Conservation (phyloP, 176 grass and related monocot species). For the Carex pumila region DNA sequence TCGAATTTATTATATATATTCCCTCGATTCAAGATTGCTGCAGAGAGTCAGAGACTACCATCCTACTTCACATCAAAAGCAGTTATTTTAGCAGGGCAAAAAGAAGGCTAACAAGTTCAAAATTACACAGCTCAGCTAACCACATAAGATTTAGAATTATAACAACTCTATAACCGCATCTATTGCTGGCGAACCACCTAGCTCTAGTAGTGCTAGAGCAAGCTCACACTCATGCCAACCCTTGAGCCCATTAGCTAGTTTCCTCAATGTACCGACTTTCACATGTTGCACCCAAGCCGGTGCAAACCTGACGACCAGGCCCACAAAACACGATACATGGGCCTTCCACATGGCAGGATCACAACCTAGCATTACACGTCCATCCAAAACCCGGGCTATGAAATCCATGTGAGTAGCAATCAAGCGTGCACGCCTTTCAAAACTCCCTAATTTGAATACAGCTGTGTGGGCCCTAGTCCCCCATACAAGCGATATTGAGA, state of each 20-base stretch:
- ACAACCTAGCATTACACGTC: conserved; percentile 74
- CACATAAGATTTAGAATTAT: neutral
- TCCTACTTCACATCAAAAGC: neutral
- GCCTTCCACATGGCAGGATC: conserved; percentile 77
- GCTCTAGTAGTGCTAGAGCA: conserved; percentile 67
- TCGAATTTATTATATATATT: neutral
- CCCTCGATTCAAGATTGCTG: neutral
- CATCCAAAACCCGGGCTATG: conserved; percentile 66
- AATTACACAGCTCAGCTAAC: neutral
- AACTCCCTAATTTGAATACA: conserved; percentile 41
- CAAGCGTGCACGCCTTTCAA: conserved; percentile 57
- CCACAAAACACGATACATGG: conserved; percentile 64
- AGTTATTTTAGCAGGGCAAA: neutral
- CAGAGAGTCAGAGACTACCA: neutral
- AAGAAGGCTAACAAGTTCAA: neutral
- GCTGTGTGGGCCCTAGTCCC: conserved; percentile 35
- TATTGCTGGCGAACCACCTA: conserved; percentile 31
- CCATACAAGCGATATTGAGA: conserved; percentile 68
- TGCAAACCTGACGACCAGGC: conserved; percentile 72
- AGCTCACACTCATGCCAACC: conserved; percentile 74
- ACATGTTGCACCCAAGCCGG: conserved; percentile 68
- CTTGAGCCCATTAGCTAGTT: conserved; percentile 55
- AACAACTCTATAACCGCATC: conserved; percentile 17
- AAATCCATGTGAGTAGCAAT: conserved; percentile 89
- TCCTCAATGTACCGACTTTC: conserved; percentile 59